These are phyloP conservation scores for Didymellaceae sp. DNA, from an alignment of 2,329 filamentous ascomycete genomes.

Conservation along the genomic window DNA sequence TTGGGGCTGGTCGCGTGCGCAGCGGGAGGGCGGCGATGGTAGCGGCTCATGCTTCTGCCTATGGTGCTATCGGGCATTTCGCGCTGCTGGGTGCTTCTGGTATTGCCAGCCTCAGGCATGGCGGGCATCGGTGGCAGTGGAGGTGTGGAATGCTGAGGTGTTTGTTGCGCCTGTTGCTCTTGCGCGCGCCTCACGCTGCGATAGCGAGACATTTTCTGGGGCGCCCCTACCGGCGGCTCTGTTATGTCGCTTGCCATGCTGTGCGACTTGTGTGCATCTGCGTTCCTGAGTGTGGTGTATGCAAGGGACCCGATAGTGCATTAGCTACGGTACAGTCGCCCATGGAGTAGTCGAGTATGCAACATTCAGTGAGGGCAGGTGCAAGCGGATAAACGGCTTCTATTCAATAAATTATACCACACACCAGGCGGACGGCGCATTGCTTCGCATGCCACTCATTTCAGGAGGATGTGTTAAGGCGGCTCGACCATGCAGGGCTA, in stretches of 20 bases:
- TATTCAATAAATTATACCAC: constrained; percentile 16
- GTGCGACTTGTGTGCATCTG: constrained; percentile 24
- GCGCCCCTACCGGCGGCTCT: constrained; percentile 28
- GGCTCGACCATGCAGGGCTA: constrained; percentile 14
- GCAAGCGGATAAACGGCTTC: constrained; percentile 33
- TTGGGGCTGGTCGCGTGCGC: constrained; percentile 36
- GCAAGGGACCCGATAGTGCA: constrained; percentile 13
- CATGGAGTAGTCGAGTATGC: constrained; percentile 5
- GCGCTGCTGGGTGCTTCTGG: constrained; percentile 6
- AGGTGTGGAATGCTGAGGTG: constrained; percentile 23
- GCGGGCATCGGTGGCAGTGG: constrained; percentile 29
- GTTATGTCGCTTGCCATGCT: constrained; percentile 44
- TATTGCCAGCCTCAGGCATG: constrained; percentile 6
- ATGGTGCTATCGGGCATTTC: constrained; percentile 16
- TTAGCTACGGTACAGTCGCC: constrained; percentile 10
- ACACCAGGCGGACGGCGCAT: constrained; percentile 11
- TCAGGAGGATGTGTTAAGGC: constrained; percentile 17
- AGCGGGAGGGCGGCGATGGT: constrained; percentile 45
- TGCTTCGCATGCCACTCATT: constrained; percentile 16
- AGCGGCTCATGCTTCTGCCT: constrained; percentile 51
- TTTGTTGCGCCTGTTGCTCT: constrained; percentile 35
- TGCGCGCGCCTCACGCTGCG: constrained; percentile 61
- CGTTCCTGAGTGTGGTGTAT: constrained; percentile 20
- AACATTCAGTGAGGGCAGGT: constrained; percentile 22
- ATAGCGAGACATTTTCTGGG: constrained; percentile 63